phyloP scores from a whole-genome alignment of 2,329 filamentous ascomycete genomes.

The Fonsecaea multimorphosa region DNA sequence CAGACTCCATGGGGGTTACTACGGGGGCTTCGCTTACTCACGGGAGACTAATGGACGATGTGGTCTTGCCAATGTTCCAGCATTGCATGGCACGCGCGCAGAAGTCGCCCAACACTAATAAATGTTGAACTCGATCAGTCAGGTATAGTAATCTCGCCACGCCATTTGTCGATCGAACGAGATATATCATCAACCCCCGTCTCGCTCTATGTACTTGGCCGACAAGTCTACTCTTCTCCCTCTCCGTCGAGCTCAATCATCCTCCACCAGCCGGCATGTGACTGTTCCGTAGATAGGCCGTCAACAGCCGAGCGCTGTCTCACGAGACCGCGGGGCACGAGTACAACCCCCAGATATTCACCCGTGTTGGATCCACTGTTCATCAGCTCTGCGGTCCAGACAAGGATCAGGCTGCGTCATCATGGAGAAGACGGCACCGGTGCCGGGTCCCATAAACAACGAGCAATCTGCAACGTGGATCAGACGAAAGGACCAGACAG shows the following conservation, averaged over 20 bases:
- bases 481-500: constrained; percentile 31
- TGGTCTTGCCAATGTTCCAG: background rate
- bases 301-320: constrained; percentile 10
- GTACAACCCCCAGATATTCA: background rate
- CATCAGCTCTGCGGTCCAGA: background rate
- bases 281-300: constrained; percentile 12
- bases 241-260: background rate
- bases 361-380: background rate
- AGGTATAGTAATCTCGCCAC: constrained; percentile 9
- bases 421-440: constrained; percentile 1
- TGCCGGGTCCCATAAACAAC: background rate
- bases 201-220: background rate
- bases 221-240: background rate
- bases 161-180: constrained; percentile 7
- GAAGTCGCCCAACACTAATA: background rate
- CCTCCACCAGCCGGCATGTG: background rate
- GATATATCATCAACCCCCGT: constrained; percentile 9
- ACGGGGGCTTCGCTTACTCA: constrained; percentile 14
- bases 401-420: constrained; percentile 11
- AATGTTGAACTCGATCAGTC: background rate
- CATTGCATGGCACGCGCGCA: background rate
- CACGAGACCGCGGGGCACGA: background rate
- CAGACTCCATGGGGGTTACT: background rate
- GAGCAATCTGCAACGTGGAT: constrained; percentile 19
- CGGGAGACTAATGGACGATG: constrained; percentile 1